phyloP scores from a whole-genome alignment of 352 stramenopile genomes.

The Phytophthora macrochlamydospora region DNA sequence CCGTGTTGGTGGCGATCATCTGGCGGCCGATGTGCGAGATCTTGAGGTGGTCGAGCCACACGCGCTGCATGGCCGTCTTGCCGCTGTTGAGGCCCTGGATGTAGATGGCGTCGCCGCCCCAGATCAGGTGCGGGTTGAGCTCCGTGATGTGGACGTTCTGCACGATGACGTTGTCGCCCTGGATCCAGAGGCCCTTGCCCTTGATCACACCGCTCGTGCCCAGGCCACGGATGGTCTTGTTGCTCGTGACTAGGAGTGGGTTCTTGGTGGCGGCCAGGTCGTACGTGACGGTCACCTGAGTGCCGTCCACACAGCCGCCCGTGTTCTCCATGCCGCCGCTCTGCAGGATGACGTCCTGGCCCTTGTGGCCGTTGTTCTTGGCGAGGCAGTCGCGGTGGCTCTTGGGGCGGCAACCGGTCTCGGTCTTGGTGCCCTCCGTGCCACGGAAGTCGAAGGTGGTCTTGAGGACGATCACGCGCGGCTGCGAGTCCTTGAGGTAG shows the following conservation, averaged over 20 bases:
- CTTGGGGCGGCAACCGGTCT: slow-evolving; percentile 42
- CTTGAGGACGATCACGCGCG: slow-evolving; percentile 53
- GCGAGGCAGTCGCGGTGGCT: slow-evolving; percentile 37
- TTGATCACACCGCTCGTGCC: slow-evolving; percentile 36
- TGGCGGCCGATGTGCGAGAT: slow-evolving; percentile 33
- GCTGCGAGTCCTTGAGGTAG: slow-evolving; percentile 34
- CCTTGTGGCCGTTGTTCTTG: slow-evolving; percentile 51
- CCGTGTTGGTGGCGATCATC: slow-evolving; percentile 35
- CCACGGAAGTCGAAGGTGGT: slow-evolving; percentile 50
- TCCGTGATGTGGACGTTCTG: slow-evolving; percentile 56
- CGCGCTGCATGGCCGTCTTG: slow-evolving; percentile 19
- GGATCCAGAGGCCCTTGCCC: slow-evolving; percentile 47
- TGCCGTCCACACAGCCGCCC: slow-evolving; percentile 37
- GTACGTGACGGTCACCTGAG: slow-evolving; percentile 23
- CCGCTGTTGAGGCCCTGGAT: slow-evolving; percentile 19
- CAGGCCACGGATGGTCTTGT: slow-evolving; percentile 44
- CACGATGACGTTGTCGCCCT: slow-evolving; percentile 50
- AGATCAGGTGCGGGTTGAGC: slow-evolving; percentile 49
- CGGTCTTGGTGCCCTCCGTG: slow-evolving; percentile 46
- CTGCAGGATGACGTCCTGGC: slow-evolving; percentile 51
- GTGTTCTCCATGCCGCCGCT: slow-evolving; percentile 45
- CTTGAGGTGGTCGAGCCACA: slow-evolving; percentile 52
- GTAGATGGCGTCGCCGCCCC: slow-evolving; percentile 28
- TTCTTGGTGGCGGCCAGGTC: slow-evolving; percentile 21
- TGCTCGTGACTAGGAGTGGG: slow-evolving; percentile 26